These are phyloP conservation scores for Colletotrichum tropicale DNA, from an alignment of 2,329 filamentous ascomycete genomes.

Conservation along the genomic window DNA sequence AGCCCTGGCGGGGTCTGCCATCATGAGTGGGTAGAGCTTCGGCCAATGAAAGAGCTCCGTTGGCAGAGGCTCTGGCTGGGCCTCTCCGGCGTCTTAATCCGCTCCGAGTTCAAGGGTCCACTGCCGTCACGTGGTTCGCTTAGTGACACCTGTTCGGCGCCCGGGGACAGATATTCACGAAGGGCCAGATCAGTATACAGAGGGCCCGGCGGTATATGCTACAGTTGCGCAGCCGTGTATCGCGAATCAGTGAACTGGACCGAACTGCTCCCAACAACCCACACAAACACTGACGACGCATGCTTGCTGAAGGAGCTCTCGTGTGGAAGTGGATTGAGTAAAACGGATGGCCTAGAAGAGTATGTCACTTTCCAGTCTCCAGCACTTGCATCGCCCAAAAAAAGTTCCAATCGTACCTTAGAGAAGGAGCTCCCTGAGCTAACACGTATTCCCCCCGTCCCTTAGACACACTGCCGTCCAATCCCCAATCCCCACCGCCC, in stretches of 20 bases:
- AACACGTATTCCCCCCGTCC: slow-evolving; percentile 22
- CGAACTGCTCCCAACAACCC: background rate
- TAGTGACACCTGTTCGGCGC: slow-evolving; percentile 46
- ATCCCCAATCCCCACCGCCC: slow-evolving; percentile 20
- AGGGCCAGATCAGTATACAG: slow-evolving; percentile 26
- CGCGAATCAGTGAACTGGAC: background rate
- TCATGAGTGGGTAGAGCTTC: background rate
- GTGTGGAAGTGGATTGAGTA: slow-evolving; percentile 8
- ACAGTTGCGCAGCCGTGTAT: background rate
- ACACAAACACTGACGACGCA: slow-evolving; percentile 28
- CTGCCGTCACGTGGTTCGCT: slow-evolving; percentile 37
- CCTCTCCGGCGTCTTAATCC: slow-evolving; percentile 8
- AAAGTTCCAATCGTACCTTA: background rate
- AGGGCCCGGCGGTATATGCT: background rate
- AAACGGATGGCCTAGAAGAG: slow-evolving; percentile 6
- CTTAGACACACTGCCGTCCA: slow-evolving; percentile 7
- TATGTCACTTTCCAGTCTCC: background rate
- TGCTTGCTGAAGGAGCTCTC: background rate
- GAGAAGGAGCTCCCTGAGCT: slow-evolving; percentile 11
- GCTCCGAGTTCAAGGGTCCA: slow-evolving; percentile 12
- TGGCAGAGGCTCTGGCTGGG: background rate
- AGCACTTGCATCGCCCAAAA: background rate
- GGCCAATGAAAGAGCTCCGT: slow-evolving; percentile 1
- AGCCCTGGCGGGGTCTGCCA: slow-evolving; percentile 13
- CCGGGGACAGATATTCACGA: slow-evolving; percentile 41